Base-by-base conservation (phyloP, 306 rosid species). In the Erythrophleum fordii region DNA sequence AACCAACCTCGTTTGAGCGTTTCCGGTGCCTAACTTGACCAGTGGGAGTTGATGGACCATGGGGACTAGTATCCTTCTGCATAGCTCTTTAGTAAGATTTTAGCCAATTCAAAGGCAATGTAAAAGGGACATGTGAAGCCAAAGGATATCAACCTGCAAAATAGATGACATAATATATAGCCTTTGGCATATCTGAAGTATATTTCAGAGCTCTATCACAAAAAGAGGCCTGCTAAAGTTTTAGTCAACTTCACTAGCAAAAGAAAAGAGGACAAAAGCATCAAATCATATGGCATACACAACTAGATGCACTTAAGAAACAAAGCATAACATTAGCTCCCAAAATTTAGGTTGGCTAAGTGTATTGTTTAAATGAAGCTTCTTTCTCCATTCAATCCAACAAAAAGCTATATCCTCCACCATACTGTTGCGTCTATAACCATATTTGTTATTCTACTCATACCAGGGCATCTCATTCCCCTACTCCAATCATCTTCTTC, bases 1-100 rank as follows among this genome's bases (percentile, higher is more conserved):
- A 84, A 73, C 6, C 37, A 85, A 92, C 97, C 97, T 91, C 97
- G 80, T 79, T 86, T 78, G 97, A 86, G 80, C 95, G 95, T 81
- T 69, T 89, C 12, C 93, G 93, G 72, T 92, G 90, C 85, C 97
- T 87, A 72, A 82, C 64, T 53, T 90, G 90, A 76, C 82, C 77
- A 52, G 77, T 53, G 26, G 95, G 76, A 37, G 80, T 75, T 64
- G 87, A 64, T 9, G 91, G 85, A 49, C 66, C 26, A 70, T 74
- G 78, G 12, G 80, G 52, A 82, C 80, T 73, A 68, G 77, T 78
- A 79, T 91, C 95, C 69, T 72, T 89, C 55, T 91, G 92, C 97
- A 92, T 92, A 37, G 69, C 83, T 86, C 78, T 81, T 81, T 75
- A 73, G 46, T 58, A 69, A 84, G 42, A 73, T 67, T 81, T 76